These are phyloP conservation scores for Pyracantha coccinea DNA, from an alignment of 331 rosid species.

Conservation along the genomic window DNA sequence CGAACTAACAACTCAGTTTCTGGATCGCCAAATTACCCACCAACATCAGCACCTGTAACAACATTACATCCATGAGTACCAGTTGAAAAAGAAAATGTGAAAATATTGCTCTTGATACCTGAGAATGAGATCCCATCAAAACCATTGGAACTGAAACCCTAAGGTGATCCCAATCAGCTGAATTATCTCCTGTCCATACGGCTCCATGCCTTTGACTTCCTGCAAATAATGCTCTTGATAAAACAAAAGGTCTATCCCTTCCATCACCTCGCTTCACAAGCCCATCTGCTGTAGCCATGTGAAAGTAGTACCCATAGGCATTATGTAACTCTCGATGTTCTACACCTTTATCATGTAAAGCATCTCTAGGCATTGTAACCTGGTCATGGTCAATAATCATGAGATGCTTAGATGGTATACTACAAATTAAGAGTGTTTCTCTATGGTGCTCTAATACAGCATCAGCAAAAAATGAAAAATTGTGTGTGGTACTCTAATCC, in stretches of 20 bases:
- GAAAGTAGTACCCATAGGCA: slow-evolving; percentile 92
- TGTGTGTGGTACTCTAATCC: background rate
- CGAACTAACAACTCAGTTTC: slow-evolving; percentile 83
- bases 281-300: slow-evolving; percentile 91
- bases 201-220: slow-evolving; percentile 93
- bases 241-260: slow-evolving; percentile 85
- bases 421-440: background rate
- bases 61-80: slow-evolving; percentile 19
- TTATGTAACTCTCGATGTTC: slow-evolving; percentile 27
- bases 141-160: slow-evolving; percentile 92
- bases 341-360: slow-evolving; percentile 59
- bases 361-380: slow-evolving; percentile 96
- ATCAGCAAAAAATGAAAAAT: background rate
- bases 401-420: background rate
- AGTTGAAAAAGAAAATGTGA: background rate
- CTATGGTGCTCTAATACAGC: background rate
- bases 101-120: slow-evolving; percentile 30
- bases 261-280: slow-evolving; percentile 81
- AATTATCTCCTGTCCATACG: slow-evolving; percentile 94
- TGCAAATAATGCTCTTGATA: slow-evolving; percentile 86
- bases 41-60: slow-evolving; percentile 87
- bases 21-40: slow-evolving; percentile 94
- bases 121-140: slow-evolving; percentile 74
- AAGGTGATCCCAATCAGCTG: slow-evolving; percentile 95
- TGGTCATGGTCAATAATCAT: slow-evolving; percentile 20